Evolutionary conservation across 441 rosid species (phyloP).

Genomic region (Erodium texanum): DNA sequence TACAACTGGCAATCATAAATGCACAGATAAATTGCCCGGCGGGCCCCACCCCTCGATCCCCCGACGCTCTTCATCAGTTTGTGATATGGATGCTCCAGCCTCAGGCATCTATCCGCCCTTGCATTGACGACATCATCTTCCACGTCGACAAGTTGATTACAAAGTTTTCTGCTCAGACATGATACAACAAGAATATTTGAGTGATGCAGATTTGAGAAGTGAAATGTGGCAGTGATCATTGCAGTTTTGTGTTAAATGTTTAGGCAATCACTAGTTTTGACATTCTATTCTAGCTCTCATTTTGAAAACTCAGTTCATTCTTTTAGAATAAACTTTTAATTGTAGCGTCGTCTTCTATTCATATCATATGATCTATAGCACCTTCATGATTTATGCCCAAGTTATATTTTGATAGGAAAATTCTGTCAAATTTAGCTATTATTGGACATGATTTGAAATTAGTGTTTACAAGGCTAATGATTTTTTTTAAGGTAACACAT

Average conservation of each 20-base stretch:
- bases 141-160: conserved; percentile 88
- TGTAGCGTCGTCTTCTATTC: neutral
- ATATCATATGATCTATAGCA: no score
- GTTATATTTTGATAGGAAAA: no score
- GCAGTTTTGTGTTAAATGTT: neutral
- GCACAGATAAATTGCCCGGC: conserved; percentile 95
- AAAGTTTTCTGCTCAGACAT: conserved; percentile 40
- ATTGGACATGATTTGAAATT: no score
- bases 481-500: no score
- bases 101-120: conserved; percentile 70
- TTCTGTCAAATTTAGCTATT: no score
- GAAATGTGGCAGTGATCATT: neutral
- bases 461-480: no score
- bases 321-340: neutral
- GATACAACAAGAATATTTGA: neutral
- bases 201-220: neutral
- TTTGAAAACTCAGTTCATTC: neutral
- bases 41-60: conserved; percentile 86
- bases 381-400: no score
- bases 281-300: neutral
- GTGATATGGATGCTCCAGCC: conserved; percentile 98
- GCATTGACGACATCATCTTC: conserved; percentile 71
- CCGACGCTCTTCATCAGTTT: conserved; percentile 85
- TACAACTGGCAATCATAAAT: conserved; percentile 78
- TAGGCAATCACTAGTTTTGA: neutral